Evolutionary conservation across 2,329 filamentous ascomycete species (phyloP).

Genomic region (Zymoseptoria tritici): DNA sequence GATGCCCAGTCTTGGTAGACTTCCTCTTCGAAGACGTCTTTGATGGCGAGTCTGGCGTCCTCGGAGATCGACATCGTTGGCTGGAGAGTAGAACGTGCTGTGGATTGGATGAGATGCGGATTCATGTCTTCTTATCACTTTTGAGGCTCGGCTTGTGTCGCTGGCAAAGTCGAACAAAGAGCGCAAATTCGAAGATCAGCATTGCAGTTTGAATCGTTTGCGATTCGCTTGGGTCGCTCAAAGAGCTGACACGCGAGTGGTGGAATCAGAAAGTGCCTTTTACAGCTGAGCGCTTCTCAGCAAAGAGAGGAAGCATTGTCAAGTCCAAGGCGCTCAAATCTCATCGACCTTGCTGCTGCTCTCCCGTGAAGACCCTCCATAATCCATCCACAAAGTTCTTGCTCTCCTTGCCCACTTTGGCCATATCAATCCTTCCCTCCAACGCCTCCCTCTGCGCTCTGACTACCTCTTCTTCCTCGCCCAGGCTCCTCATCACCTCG

Average conservation of each 20-base stretch:
- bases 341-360: background rate
- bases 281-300: background rate
- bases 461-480: slow-evolving; percentile 71
- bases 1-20: background rate
- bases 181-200: no score
- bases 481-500: slow-evolving; percentile 61
- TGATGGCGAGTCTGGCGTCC: background rate
- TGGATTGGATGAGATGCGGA: background rate
- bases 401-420: slow-evolving; percentile 54
- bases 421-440: slow-evolving; percentile 53
- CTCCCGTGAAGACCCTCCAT: background rate
- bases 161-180: no score
- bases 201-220: no score
- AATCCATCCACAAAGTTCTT: slow-evolving; percentile 47
- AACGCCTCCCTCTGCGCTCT: slow-evolving; percentile 64
- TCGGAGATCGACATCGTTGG: background rate
- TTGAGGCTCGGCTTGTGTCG: no score
- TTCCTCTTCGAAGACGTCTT: background rate
- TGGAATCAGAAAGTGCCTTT: background rate
- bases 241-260: background rate
- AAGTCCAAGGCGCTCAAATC: background rate
- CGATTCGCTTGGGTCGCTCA: no score
- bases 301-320: background rate
- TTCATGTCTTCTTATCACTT: background rate
- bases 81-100: no score